Evolutionary conservation across 2,329 filamentous ascomycete genomes (phyloP), one percentile per base, ranked within the genome.

Genomic region (Aspergillus sergii): DNA sequence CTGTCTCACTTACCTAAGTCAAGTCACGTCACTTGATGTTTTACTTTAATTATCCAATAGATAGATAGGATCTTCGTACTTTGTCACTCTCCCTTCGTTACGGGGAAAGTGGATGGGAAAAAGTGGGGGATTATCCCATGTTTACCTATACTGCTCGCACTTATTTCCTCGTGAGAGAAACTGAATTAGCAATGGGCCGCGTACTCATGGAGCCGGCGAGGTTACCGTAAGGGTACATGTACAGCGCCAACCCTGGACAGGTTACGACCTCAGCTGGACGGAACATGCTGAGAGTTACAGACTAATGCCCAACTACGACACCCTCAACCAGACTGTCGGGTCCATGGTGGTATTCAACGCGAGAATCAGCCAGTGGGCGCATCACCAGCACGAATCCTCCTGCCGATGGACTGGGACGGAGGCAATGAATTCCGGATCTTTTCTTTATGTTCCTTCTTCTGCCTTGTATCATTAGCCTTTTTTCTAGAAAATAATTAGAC

Each of bases 261-360:
- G 41, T 51, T 60, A 53, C 58, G 41, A 57, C 63, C 66, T 69
- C 63, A 63, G 59, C 57, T 62, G 61, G 58, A 63, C 55, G 63
- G 62, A 55, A 53, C 43, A 30, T 43, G 64, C 66, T 63, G 48
- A 63, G 64, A 53, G 59, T 62, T 69, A 55, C 59, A 59, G 54
- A 64, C 69, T 71, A 71, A 71, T 70, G 69, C 69, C 63, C 57
- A 59, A 66, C 64, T 66, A 71, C 70, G 64, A 71, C 69, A 68
- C 64, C 51, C 62, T 70, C 66, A 62, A 32, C 69, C 69, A 71
- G 64, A 71, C 61, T 70, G 68, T 70, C 69, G 69, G 69, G 68
- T 65, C 69, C 63, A 60, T 63, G 63, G 66, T 64, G 57, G 64
- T 67, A 65, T 68, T 64, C 54, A 39, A 43, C 60, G 57, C 62